Percentiles rank a stretch among this genome's conserved stretches.
Conservation (phyloP, 75 land plant species). For the Picea sitchensis region DNA sequence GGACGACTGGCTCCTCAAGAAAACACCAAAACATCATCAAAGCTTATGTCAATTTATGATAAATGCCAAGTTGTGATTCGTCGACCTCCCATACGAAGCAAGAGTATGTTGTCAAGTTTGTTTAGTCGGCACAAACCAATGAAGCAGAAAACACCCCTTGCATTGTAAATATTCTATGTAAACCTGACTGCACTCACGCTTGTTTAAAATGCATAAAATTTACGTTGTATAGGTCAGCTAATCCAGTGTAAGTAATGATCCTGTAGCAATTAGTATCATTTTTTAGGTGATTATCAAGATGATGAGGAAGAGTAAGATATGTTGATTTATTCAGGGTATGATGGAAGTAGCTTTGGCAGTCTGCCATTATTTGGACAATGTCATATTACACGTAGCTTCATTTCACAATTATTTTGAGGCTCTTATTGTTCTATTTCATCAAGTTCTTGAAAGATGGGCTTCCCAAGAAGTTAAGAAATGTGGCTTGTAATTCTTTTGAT, state of each 20-base stretch:
- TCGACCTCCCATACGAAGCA: conserved; percentile 38
- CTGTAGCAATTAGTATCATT: too few species aligned
- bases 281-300: too few species aligned
- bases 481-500: too few species aligned
- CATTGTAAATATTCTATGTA: not conserved
- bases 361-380: too few species aligned
- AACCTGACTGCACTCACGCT: not conserved
- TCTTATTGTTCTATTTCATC: too few species aligned
- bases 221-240: not conserved
- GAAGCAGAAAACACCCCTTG: conserved; percentile 23
- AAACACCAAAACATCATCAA: conserved; percentile 21
- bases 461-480: too few species aligned
- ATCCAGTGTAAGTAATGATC: not conserved
- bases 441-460: too few species aligned
- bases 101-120: conserved; percentile 46
- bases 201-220: not conserved
- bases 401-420: too few species aligned
- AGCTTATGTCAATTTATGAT: conserved; percentile 35
- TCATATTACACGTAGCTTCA: too few species aligned
- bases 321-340: too few species aligned
- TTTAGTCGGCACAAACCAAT: conserved; percentile 44
- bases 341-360: too few species aligned
- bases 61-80: conserved; percentile 10
- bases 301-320: too few species aligned
- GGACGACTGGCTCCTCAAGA: conserved; percentile 23